Base-by-base conservation (phyloP, 1,284 basidiomycete species). In the Hemileia vastatrix region DNA sequence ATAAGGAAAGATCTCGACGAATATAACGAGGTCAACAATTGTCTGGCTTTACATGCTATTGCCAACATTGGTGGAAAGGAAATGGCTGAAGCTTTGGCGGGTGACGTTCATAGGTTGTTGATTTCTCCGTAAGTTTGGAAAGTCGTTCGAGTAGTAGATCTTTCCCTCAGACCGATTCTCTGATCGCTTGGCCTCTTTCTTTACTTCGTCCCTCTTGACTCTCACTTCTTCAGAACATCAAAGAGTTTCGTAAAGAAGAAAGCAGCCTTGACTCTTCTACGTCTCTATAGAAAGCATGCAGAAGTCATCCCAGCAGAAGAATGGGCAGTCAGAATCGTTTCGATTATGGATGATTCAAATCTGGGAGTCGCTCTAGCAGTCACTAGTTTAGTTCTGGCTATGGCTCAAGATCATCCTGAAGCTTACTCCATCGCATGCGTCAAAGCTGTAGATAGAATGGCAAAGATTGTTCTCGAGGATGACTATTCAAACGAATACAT, bases 1-100 rank as follows among this genome's bases (percentile, higher is more conserved):
- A 71, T 75, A 15, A 67, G 68, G 27, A 72, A 72, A 56, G 74
- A 75, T 32, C 63, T 75, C n/a, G 72, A 71, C 57, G 71, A 72
- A 64, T 66, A 67, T 54, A 71, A 66, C 67, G 74, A 75, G 55
- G 64, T 70, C 52, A 70, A 68, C 67, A 74, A 74, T 54, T 75
- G 74, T 55, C 64, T 75, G 27, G 74, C 74, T 15, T 65, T 75
- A 5, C 73, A 75, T 49, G 73, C 70, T 1, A 71, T 75, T n/a
- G 72, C 73, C 24, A 73, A 71, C 44, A 71, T 75, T 11, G 70
- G 69, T 21, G 70, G 69, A 11, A 61, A 64, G 33, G 73, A 71
- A 61, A 72, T 75, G 70, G 71, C 72, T 11, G 71, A 74, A 43
- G 67, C 71, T 4, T 64, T 75, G 13, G 66, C 67, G 1, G 68